Evolutionary conservation across 306 rosid species (phyloP), one percentile per base, ranked within the genome.

Genomic region (Cicer yamashitae): DNA sequence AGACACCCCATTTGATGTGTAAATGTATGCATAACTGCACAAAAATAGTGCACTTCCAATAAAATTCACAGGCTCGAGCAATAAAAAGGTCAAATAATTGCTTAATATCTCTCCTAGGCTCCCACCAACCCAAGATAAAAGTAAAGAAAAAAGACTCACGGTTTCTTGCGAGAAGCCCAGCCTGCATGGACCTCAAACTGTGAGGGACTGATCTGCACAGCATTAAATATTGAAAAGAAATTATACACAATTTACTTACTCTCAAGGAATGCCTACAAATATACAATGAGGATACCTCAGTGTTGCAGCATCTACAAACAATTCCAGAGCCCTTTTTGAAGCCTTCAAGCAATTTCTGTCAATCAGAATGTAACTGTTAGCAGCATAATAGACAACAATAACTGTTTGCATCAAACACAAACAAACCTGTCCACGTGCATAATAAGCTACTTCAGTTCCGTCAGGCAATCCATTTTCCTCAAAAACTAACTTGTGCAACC

Each of bases 111-210:
- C 61, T 83, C 64, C 67, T 54, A 72, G 8, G 3, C 17, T 37
- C 38, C n/a, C 74, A 67, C 57, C 78, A 15, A 57, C 75, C 64
- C 38, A 37, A 4, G 30, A 52, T 40, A 45, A 44, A 51, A 6
- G 38, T 18, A 44, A 66, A 47, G n/a, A 40, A 56, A 50, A 71
- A 77, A 60, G 75, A 83, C 96, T 90, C 83, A 94, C 97, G 98
- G 98, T 79, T 94, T 94, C 85, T 81, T 88, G 79, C 97, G 94
- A 73, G 98, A 80, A 65, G 97, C 89, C 91, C 98, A 94, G 51
- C 98, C 98, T 60, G 97, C 98, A 81, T 94, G 98, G 78, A 84
- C 91, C 85, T 94, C 98, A 76, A 94, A 94, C 83, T 89, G 97
- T 12, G 98, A 94, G 73, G 98, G 96, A 75, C 98, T 94, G 77